Evolutionary conservation across 2,329 filamentous ascomycete species (phyloP).

Genomic region (Escovopsis sp.): DNA sequence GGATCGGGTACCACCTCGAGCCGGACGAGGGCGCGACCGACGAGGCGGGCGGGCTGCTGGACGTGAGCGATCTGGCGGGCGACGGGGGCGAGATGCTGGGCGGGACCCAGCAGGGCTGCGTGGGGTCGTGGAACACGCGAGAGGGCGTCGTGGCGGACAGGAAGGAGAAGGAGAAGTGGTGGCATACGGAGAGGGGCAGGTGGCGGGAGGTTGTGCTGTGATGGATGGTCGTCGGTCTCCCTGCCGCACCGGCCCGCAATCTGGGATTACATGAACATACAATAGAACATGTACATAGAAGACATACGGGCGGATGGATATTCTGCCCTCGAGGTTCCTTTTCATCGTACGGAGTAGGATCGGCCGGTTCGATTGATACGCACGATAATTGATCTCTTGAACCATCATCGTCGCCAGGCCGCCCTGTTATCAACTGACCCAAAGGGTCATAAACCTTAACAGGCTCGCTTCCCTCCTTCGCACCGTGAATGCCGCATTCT

Average conservation of each 20-base stretch:
- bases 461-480: too few relatives aligned
- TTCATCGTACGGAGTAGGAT: too few relatives aligned
- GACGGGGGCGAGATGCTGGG: slow-evolving; percentile 31
- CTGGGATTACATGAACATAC: too few relatives aligned
- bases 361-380: too few relatives aligned
- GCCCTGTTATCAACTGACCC: too few relatives aligned
- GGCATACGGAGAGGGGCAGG: slow-evolving; percentile 33
- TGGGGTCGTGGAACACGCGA: slow-evolving; percentile 31
- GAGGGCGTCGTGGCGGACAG: slow-evolving; percentile 25
- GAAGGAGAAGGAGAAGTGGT: slow-evolving; percentile 35
- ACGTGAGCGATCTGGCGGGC: slow-evolving; percentile 34
- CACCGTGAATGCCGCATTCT: too few relatives aligned
- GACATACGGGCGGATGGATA: too few relatives aligned
- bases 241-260: neutral
- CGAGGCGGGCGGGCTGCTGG: slow-evolving; percentile 40
- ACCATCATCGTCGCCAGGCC: too few relatives aligned
- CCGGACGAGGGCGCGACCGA: slow-evolving; percentile 43
- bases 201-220: slow-evolving; percentile 21
- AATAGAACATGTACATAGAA: too few relatives aligned
- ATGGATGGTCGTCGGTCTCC: neutral
- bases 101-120: slow-evolving; percentile 26
- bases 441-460: too few relatives aligned
- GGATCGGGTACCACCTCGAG: slow-evolving; percentile 44
- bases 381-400: too few relatives aligned
- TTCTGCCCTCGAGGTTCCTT: too few relatives aligned